Conservation (phyloP, 2,329 filamentous ascomycete species). For the Huntiella abstrusa region DNA sequence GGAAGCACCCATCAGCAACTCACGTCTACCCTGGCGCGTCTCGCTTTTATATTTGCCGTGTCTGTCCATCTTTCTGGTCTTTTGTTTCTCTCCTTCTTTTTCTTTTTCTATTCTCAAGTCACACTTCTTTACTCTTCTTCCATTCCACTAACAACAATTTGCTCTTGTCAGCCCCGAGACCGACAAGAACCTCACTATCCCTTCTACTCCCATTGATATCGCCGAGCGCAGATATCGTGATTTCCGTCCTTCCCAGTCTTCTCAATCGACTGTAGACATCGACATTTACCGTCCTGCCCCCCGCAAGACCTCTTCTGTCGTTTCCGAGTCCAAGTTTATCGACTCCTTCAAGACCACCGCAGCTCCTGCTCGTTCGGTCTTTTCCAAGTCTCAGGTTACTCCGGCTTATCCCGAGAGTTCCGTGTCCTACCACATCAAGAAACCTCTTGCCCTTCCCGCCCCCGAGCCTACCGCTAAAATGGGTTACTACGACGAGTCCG, state of each 20-base stretch:
- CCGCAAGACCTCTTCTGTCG: conserved; percentile 8
- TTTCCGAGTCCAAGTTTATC: conserved; percentile 15
- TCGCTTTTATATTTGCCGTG: conserved; percentile 1
- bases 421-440: conserved; percentile 6
- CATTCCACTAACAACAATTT: conserved; percentile 23
- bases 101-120: conserved; percentile 5
- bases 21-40: not conserved
- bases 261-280: conserved; percentile 27
- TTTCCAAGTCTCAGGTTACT: conserved; percentile 9
- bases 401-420: conserved; percentile 9
- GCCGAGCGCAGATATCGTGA: conserved; percentile 49
- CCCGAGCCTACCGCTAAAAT: conserved; percentile 25
- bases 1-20: no score
- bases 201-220: conserved; percentile 36
- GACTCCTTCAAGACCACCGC: conserved; percentile 15
- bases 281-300: conserved; percentile 14
- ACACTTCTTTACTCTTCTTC: not conserved
- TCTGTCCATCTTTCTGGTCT: not conserved
- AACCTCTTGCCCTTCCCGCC: conserved; percentile 13
- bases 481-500: conserved; percentile 47
- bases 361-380: conserved; percentile 14
- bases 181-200: conserved; percentile 31
- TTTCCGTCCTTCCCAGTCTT: conserved; percentile 18
- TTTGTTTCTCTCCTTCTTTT: conserved; percentile 3
- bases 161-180: conserved; percentile 26